Evolutionary conservation across 129 eudicot species (phyloP).

Genomic region (Escallonia herrerae): DNA sequence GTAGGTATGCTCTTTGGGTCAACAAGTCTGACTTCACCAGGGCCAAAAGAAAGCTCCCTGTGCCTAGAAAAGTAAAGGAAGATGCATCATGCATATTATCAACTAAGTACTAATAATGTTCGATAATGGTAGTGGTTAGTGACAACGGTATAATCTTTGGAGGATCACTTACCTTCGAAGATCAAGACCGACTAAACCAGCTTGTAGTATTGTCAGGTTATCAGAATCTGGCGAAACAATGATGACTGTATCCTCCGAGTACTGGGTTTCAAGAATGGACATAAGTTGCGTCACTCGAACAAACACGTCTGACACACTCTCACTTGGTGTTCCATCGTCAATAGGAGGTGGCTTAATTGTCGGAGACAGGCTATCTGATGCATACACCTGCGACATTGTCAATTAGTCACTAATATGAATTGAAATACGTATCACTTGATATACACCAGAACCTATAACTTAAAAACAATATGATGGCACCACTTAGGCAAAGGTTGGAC

Average conservation of each 20-base stretch:
- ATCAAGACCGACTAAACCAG: constrained; percentile 89
- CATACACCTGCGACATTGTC: constrained; percentile 49
- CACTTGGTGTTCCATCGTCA: constrained; percentile 90
- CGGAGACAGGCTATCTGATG: constrained; percentile 64
- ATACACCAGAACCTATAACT: no score
- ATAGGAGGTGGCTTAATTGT: constrained; percentile 86
- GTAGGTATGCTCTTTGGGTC: constrained; percentile 79
- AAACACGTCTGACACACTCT: constrained; percentile 91
- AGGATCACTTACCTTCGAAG: constrained; percentile 51
- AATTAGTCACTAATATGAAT: background rate
- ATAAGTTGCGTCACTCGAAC: constrained; percentile 96
- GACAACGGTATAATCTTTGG: no score
- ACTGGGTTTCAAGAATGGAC: constrained; percentile 96
- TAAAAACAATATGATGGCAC: no score
- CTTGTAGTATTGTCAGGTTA: constrained; percentile 81
- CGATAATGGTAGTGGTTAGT: no score
- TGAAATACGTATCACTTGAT: no score
- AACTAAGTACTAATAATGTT: no score
- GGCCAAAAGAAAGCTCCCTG: constrained; percentile 58
- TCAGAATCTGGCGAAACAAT: constrained; percentile 97
- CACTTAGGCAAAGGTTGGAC: no score
- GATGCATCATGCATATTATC: background rate
- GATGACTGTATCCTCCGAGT: constrained; percentile 78
- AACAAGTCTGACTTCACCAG: constrained; percentile 85
- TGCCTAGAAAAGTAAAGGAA: constrained; percentile 48